These are phyloP conservation scores for Ambrosia hybrid DNA, from an alignment of 140 eudicot genomes.

Conservation along the genomic window DNA sequence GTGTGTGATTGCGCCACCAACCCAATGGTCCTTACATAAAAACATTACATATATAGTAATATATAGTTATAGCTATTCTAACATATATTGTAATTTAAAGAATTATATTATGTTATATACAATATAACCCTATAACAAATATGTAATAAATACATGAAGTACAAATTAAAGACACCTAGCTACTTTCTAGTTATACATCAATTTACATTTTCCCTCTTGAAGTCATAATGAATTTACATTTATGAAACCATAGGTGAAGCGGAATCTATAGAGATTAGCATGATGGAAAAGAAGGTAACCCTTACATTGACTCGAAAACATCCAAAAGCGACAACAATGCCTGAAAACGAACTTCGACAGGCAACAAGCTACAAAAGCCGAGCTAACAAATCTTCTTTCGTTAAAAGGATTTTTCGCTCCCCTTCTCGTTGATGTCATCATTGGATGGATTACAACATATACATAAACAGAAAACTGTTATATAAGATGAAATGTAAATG, in stretches of 20 bases:
- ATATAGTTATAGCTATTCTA: too few relatives aligned
- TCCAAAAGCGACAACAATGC: neutral
- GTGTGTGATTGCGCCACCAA: too few relatives aligned
- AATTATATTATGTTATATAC: neutral
- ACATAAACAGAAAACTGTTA: neutral
- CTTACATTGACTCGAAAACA: neutral
- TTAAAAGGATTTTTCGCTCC: neutral
- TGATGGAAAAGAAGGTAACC: conserved; percentile 1
- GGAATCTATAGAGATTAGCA: conserved; percentile 8
- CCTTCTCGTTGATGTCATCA: neutral
- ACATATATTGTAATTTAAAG: too few relatives aligned
- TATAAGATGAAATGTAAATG: neutral
- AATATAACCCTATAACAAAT: neutral
- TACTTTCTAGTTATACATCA: too few relatives aligned
- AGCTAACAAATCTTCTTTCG: neutral
- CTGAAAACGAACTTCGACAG: neutral
- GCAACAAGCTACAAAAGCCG: neutral
- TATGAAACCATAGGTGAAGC: neutral
- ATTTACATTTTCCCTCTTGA: too few relatives aligned
- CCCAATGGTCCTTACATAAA: too few relatives aligned
- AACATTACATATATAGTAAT: too few relatives aligned
- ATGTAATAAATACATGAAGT: too few relatives aligned
- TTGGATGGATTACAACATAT: neutral
- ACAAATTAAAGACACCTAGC: too few relatives aligned
- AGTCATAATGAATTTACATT: neutral